These are phyloP conservation scores for Aphanomyces invadans DNA, from an alignment of 352 stramenopile species.

Conservation along the genomic window DNA sequence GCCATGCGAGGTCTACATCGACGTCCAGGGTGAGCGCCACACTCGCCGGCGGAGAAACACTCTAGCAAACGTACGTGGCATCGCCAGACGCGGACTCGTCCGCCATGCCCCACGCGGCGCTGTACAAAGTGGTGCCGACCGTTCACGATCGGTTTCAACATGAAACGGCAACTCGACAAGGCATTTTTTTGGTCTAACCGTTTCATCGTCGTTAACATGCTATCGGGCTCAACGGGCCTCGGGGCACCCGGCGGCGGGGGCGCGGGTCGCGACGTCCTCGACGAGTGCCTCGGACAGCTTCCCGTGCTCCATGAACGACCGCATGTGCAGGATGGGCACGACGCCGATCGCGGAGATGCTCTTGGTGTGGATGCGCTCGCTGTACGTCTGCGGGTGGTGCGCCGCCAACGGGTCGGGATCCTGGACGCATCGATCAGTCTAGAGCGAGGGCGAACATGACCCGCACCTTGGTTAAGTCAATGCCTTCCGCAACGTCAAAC, in stretches of 20 bases:
- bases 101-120: neutral
- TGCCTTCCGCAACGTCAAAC: conserved; percentile 81
- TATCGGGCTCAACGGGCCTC: conserved; percentile 27
- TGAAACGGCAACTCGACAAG: neutral
- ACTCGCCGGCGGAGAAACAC: neutral
- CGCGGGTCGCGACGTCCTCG: conserved; percentile 68
- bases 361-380: conserved; percentile 81
- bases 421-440: neutral
- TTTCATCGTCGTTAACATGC: neutral
- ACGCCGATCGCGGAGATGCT: conserved; percentile 89
- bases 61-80: neutral
- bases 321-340: conserved; percentile 96
- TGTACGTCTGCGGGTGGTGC: conserved; percentile 90
- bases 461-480: conserved; percentile 30
- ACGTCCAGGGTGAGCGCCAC: too few species aligned
- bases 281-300: conserved; percentile 80
- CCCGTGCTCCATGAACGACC: conserved; percentile 89
- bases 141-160: neutral
- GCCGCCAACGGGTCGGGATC: conserved; percentile 62
- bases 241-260: conserved; percentile 46
- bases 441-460: neutral
- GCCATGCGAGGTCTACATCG: neutral
- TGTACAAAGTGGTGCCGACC: neutral
- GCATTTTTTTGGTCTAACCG: too few species aligned
- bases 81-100: neutral